Evolutionary conservation across 805 yeast species (phyloP).

Genomic region (Osmozyma mogii): DNA sequence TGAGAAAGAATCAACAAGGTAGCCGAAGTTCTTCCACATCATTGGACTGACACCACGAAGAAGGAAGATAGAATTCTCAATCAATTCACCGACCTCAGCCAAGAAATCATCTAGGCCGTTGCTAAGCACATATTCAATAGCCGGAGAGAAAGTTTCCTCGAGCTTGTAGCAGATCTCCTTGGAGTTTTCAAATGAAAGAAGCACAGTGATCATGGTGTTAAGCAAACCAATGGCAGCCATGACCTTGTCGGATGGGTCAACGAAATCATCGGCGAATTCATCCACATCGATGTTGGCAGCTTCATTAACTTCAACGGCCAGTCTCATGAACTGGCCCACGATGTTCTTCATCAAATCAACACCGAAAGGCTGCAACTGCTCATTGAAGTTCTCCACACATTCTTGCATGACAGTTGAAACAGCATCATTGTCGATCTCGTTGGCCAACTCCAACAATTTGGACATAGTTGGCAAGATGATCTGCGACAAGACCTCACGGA

Average conservation of each 20-base stretch:
- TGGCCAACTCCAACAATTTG: conserved; percentile 62
- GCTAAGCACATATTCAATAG: conserved; percentile 57
- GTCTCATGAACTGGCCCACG: conserved; percentile 20
- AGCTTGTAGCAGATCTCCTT: conserved; percentile 53
- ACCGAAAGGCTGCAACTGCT: conserved; percentile 53
- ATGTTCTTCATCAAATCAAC: conserved; percentile 20
- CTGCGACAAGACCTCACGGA: conserved; percentile 58
- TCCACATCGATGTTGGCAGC: conserved; percentile 28
- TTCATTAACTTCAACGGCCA: conserved; percentile 43
- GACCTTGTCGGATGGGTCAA: conserved; percentile 53
- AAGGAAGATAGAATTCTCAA: conserved; percentile 40
- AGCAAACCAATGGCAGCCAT: conserved; percentile 78
- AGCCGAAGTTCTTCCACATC: conserved; percentile 67
- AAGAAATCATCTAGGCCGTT: conserved; percentile 66
- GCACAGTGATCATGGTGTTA: conserved; percentile 73
- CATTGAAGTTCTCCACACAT: conserved; percentile 81
- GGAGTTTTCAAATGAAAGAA: conserved; percentile 78
- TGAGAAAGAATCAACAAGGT: conserved; percentile 26
- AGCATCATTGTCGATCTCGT: conserved; percentile 79
- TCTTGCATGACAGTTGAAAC: conserved; percentile 91
- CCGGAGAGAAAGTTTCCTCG: conserved; percentile 63
- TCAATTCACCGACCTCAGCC: conserved; percentile 67
- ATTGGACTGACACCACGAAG: conserved; percentile 40
- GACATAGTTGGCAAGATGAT: conserved; percentile 80
- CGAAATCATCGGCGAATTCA: conserved; percentile 18